A percentile compares a stretch with the other conserved stretches of the same genome.
These are phyloP conservation scores for Fonsecaea erecta DNA, from an alignment of 2,329 filamentous ascomycete genomes.

Conservation along the genomic window DNA sequence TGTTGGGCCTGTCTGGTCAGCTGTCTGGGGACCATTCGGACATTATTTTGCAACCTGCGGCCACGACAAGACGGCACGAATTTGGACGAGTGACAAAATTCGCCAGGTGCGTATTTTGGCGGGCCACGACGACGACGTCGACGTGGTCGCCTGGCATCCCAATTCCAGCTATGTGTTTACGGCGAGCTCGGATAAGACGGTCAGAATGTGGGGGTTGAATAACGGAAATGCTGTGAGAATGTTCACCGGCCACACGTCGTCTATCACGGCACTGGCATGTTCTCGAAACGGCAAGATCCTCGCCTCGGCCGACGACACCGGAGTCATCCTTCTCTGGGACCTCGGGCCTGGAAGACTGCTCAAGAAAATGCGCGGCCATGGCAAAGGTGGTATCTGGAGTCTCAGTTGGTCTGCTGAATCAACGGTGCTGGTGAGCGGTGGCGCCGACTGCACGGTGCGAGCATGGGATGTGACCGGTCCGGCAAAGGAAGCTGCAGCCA, in stretches of 20 bases:
- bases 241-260: slow-evolving; percentile 88
- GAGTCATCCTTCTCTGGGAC: slow-evolving; percentile 94
- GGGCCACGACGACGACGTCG: slow-evolving; percentile 92
- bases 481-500: slow-evolving; percentile 58
- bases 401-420: slow-evolving; percentile 93
- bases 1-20: slow-evolving; percentile 83
- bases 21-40: slow-evolving; percentile 88
- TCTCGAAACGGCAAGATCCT: slow-evolving; percentile 86
- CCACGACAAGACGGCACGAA: slow-evolving; percentile 84
- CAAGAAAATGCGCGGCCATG: slow-evolving; percentile 93
- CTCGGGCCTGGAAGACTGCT: slow-evolving; percentile 81
- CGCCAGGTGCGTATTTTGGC: slow-evolving; percentile 86
- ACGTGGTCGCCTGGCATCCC: slow-evolving; percentile 88
- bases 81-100: slow-evolving; percentile 93
- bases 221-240: slow-evolving; percentile 86
- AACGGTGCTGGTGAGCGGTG: slow-evolving; percentile 84
- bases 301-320: slow-evolving; percentile 86
- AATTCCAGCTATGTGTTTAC: slow-evolving; percentile 95
- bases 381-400: slow-evolving; percentile 90
- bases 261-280: slow-evolving; percentile 82
- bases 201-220: slow-evolving; percentile 95
- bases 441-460: slow-evolving; percentile 88
- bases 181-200: slow-evolving; percentile 87
- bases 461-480: slow-evolving; percentile 88
- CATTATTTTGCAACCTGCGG: slow-evolving; percentile 92